Base-by-base conservation (phyloP, 192 early-diverging fungal species). In the Coemansia sp. region DNA sequence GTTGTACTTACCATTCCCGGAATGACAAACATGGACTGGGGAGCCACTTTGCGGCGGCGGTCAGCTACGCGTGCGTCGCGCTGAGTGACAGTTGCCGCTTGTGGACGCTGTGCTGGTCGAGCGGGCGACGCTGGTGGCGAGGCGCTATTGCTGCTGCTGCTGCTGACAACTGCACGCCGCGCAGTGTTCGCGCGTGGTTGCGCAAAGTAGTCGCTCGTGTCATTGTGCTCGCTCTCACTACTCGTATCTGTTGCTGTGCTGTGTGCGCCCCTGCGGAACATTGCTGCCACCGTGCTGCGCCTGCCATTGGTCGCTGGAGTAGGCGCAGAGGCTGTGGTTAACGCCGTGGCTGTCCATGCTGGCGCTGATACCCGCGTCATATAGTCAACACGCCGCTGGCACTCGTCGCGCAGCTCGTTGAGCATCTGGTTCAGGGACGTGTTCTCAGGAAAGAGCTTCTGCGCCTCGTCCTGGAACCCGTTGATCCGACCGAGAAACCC, bases 361-460 rank as follows among this genome's bases (percentile, higher is more conserved):
- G 63, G 66, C 63, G 63, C 66, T 9, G 75, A 78, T 14, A 78
- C 75, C 2, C 75, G 65, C 15, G 69, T 54, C 60, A 78, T 78
- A 51, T 78, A 78, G 49, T 72, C 66, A 11, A 72, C 69, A 20
- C 75, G 75, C 38, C 69, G 58, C 38, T 63, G 66, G 62, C 75
- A 78, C 62, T 78, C 75, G 60, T 71, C 70, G 57, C 68, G 69
- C 60, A 78, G 70, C 60, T 72, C 75, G 63, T 48, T 54, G 9
- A 78, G 69, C 23, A 78, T 78, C 60, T 64, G 69, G 48, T 61
- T 70, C 28, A 78, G 66, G 20, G 75, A 69, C 51, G 55, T 59
- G 56, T 78, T 71, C 56, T 78, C 75, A 3, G 75, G 75, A 51
- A 78, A 78, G 49, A 78, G 75, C 40, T 66, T 57, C 47, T 55